Base-by-base conservation (phyloP, 1,284 basidiomycete genomes). In the Ceratobasidium papillatum region DNA sequence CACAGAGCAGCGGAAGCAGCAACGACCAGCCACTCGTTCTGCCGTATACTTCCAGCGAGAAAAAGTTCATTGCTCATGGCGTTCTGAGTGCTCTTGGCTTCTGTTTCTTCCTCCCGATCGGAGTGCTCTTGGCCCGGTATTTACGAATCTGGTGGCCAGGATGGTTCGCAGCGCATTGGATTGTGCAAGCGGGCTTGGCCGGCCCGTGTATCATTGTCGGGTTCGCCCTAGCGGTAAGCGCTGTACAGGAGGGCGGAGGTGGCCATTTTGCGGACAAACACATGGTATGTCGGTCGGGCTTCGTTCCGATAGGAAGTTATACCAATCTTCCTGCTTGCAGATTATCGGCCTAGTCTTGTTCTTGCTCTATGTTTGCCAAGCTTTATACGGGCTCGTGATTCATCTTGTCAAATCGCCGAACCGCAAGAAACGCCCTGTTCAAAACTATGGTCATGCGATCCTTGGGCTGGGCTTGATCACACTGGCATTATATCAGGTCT, bases 401-500 rank as follows among this genome's bases (percentile, higher is more conserved):
- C 76, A 77, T 61, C 54, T 74, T 12, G 64, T 74, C 74, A 75
- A 75, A 36, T 56, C 71, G 0, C 43, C 22, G 49, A 25, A 52
- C 82, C 80, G 54, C 47, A 51, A 52, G 36, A 43, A 30, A n/a
- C 76, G 76, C 41, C 76, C 76, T 12, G 22, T 22, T 76, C 79
- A 34, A 58, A 77, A 77, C 54, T 77, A 77, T 65, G 56, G 56
- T 14, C 76, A 77, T 56, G 76, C 75, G 86, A 87, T 77, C 73
- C 14, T 69, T 56, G 63, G 43, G 51, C 43, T 68, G 34, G 54
- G 63, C 36, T 76, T 75, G 36, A 45, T 64, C 34, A 51, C 36
- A n/a, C 34, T 56, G 25, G 51, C 45, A 12, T 68, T 79, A 54
- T 74, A 69, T 43, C 74, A 85, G 82, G 80, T 84, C 2, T 72